Evolutionary conservation across 2,329 filamentous ascomycete species (phyloP).

Genomic region (Beauveria scarabaeidicola): DNA sequence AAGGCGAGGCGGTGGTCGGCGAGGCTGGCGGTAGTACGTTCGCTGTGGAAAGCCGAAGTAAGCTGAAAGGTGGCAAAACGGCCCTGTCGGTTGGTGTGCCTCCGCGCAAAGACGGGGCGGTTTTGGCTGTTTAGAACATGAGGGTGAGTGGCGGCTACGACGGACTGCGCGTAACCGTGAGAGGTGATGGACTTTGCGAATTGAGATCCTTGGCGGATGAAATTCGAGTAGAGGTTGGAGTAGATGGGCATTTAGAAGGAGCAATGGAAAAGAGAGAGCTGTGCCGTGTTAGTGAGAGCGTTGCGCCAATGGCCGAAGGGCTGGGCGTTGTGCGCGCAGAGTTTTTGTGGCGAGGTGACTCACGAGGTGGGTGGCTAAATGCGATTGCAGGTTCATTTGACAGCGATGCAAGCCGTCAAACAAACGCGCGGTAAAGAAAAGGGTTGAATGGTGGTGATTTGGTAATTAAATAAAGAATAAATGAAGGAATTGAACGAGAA

Average conservation of each 20-base stretch:
- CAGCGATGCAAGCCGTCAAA: constrained; percentile 75
- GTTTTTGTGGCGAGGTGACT: not conserved
- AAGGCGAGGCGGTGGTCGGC: constrained; percentile 47
- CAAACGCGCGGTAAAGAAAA: constrained; percentile 62
- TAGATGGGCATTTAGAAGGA: constrained; percentile 84
- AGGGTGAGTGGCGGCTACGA: constrained; percentile 85
- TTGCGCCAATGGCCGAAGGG: not conserved
- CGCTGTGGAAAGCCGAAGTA: constrained; percentile 67
- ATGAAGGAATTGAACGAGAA: constrained; percentile 14
- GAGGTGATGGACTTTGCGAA: constrained; percentile 85
- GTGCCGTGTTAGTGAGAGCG: constrained; percentile 11
- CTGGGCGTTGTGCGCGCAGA: not conserved
- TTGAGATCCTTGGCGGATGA: constrained; percentile 90
- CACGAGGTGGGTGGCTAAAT: constrained; percentile 4
- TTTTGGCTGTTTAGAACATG: constrained; percentile 68
- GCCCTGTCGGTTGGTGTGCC: constrained; percentile 45
- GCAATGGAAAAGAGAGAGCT: constrained; percentile 43
- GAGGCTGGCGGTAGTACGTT: constrained; percentile 42
- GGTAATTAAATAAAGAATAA: constrained; percentile 12
- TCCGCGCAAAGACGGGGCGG: constrained; percentile 53
- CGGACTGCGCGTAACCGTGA: constrained; percentile 95
- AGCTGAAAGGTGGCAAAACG: constrained; percentile 52
- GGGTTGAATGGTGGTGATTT: constrained; percentile 16
- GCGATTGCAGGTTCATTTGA: constrained; percentile 97
- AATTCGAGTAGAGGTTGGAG: constrained; percentile 61